A percentile compares a stretch with the other conserved stretches of the same genome.
Evolutionary conservation across 805 yeast genomes (phyloP).

Genomic region (Torulaspora delbrueckii): DNA sequence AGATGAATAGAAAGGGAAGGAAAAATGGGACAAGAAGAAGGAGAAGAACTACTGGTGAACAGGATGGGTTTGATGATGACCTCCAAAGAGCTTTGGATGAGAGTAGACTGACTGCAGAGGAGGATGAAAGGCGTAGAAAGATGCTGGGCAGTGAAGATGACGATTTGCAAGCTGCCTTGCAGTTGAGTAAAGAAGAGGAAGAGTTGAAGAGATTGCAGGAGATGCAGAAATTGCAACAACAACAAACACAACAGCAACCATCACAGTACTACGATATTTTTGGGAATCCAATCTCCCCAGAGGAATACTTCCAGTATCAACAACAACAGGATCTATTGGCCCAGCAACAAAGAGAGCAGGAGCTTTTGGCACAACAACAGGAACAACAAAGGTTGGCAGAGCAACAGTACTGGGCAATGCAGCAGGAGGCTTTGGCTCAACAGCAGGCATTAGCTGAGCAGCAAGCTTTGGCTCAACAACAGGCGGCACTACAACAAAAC

Average conservation of each 20-base stretch:
- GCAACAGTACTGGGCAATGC: slow-evolving; percentile 26
- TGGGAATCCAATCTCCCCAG: slow-evolving; percentile 37
- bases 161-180: slow-evolving; percentile 27
- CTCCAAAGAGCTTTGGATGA: slow-evolving; percentile 74
- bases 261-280: slow-evolving; percentile 35
- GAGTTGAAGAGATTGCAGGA: slow-evolving; percentile 27
- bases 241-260: slow-evolving; percentile 24
- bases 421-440: slow-evolving; percentile 33
- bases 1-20: slow-evolving; percentile 36
- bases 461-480: slow-evolving; percentile 30
- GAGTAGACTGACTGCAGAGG: slow-evolving; percentile 75
- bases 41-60: slow-evolving; percentile 25
- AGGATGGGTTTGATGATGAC: slow-evolving; percentile 62
- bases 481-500: slow-evolving; percentile 25
- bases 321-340: slow-evolving; percentile 29
- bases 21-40: slow-evolving; percentile 36
- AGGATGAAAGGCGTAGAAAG: slow-evolving; percentile 59
- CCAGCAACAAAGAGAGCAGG: slow-evolving; percentile 30
- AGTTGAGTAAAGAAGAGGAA: slow-evolving; percentile 28
- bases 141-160: slow-evolving; percentile 21
- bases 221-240: slow-evolving; percentile 23
- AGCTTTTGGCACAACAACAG: slow-evolving; percentile 27
- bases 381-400: slow-evolving; percentile 22
- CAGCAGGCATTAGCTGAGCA: slow-evolving; percentile 30
- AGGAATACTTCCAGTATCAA: slow-evolving; percentile 34